phyloP scores from a whole-genome alignment of 441 rosid genomes.

The Metrosideros polymorpha region DNA sequence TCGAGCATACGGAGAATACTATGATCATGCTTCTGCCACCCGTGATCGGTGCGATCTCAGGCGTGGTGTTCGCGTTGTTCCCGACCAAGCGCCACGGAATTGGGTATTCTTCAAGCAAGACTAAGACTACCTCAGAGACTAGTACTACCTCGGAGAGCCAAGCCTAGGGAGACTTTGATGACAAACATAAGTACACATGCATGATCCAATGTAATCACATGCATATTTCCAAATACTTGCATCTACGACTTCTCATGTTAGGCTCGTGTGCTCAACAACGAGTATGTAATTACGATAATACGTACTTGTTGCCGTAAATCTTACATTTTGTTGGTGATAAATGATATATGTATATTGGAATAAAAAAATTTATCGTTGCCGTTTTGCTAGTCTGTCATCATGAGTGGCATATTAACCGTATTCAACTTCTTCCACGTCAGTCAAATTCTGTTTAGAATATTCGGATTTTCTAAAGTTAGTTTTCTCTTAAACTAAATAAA shows the following conservation, averaged over 20 bases:
- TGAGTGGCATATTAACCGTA: neutral
- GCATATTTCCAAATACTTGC: neutral
- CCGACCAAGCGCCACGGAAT: constrained; percentile 79
- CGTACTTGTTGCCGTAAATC: neutral
- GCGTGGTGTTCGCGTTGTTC: constrained; percentile 43
- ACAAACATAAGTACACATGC: neutral
- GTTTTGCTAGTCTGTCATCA: neutral
- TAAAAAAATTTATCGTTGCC: neutral
- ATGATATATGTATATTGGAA: neutral
- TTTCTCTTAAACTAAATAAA: neutral
- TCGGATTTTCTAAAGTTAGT: neutral
- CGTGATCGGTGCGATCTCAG: constrained; percentile 50
- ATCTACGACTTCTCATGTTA: neutral
- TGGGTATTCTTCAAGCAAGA: constrained; percentile 44
- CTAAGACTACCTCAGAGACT: neutral
- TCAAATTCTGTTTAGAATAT: neutral
- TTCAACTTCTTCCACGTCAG: neutral
- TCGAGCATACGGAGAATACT: constrained; percentile 34
- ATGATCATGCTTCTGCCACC: constrained; percentile 69
- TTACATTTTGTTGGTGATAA: neutral
- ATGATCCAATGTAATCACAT: neutral
- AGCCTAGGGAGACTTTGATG: neutral
- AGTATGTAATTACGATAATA: neutral
- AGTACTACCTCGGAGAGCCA: neutral
- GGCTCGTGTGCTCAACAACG: neutral